Evolutionary conservation across 2,329 filamentous ascomycete genomes (phyloP).

Genomic region (Neofusicoccum laricinum): DNA sequence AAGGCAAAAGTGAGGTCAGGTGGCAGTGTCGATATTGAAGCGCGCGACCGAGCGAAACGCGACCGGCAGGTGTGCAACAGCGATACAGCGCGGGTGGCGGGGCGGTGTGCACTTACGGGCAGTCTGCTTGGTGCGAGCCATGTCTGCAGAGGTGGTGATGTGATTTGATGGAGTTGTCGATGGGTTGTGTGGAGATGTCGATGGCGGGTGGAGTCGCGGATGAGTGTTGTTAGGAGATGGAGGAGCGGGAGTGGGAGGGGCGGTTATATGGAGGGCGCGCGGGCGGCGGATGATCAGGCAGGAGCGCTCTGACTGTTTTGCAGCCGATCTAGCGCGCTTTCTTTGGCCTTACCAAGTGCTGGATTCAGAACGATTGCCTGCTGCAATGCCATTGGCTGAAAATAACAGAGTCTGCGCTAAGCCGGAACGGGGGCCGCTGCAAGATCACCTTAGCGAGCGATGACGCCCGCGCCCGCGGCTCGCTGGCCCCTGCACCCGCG

Average conservation of each 20-base stretch:
- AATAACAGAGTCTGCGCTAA: constrained; percentile 11
- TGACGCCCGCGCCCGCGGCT: neutral
- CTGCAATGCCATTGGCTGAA: constrained; percentile 9
- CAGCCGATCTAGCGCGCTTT: constrained; percentile 20
- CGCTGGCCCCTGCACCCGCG: neutral
- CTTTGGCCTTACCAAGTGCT: constrained; percentile 19
- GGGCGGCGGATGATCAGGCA: constrained; percentile 35
- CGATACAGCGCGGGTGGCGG: constrained; percentile 23
- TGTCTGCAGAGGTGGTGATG: constrained; percentile 26
- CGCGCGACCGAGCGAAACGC: constrained; percentile 18
- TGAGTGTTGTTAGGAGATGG: constrained; percentile 33
- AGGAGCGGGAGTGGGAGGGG: constrained; percentile 32
- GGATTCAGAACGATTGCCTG: constrained; percentile 16
- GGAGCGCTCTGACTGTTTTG: constrained; percentile 17
- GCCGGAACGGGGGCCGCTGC: constrained; percentile 5
- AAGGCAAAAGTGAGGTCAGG: constrained; percentile 5
- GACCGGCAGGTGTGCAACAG: constrained; percentile 18
- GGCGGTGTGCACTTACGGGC: constrained; percentile 46
- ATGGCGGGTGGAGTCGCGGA: constrained; percentile 17
- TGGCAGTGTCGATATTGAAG: constrained; percentile 12
- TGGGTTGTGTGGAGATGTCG: constrained; percentile 18
- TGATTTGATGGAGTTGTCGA: constrained; percentile 19
- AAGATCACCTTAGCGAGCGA: constrained; percentile 7
- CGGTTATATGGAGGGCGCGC: constrained; percentile 32
- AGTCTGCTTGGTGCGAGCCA: constrained; percentile 57